phyloP scores from a whole-genome alignment of 2,329 filamentous ascomycete genomes.

The Fusarium mundagurra region DNA sequence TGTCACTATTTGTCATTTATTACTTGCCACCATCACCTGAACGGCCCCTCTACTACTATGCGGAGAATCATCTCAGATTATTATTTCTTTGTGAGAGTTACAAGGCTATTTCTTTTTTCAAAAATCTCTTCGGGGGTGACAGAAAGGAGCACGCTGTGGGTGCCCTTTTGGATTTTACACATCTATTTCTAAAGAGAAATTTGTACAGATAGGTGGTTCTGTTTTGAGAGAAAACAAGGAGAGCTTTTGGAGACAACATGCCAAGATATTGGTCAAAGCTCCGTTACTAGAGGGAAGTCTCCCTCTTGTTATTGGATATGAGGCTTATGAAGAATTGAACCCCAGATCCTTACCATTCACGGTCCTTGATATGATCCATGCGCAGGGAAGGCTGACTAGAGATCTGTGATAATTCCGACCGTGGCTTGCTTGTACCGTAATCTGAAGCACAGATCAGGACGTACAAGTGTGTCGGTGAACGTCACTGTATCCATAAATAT shows the following conservation, averaged over 20 bases:
- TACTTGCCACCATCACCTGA: constrained; percentile 15
- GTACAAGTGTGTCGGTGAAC: not conserved
- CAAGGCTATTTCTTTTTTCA: not conserved
- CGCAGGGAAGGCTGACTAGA: constrained; percentile 19
- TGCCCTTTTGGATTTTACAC: constrained; percentile 12
- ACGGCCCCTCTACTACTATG: not conserved
- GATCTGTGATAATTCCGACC: not conserved
- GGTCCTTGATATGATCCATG: constrained; percentile 23
- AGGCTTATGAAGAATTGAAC: constrained; percentile 15
- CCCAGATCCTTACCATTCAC: constrained; percentile 17
- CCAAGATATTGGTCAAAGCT: constrained; percentile 18
- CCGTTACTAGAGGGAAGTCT: not conserved
- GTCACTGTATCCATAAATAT: constrained; percentile 5
- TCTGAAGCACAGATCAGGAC: constrained; percentile 7
- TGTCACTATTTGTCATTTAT: constrained; percentile 26
- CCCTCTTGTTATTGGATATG: constrained; percentile 6
- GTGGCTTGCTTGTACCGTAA: constrained; percentile 14
- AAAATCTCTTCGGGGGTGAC: not conserved
- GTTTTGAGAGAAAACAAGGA: constrained; percentile 4
- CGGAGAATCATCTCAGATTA: not conserved
- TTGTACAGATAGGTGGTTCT: constrained; percentile 12
- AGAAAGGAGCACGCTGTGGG: constrained; percentile 1
- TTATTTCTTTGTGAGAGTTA: constrained; percentile 14
- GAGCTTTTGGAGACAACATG: constrained; percentile 16
- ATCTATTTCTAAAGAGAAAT: constrained; percentile 17